Evolutionary conservation across 768 basidiomycete species (phyloP).

Genomic region (Ramaria sp.): DNA sequence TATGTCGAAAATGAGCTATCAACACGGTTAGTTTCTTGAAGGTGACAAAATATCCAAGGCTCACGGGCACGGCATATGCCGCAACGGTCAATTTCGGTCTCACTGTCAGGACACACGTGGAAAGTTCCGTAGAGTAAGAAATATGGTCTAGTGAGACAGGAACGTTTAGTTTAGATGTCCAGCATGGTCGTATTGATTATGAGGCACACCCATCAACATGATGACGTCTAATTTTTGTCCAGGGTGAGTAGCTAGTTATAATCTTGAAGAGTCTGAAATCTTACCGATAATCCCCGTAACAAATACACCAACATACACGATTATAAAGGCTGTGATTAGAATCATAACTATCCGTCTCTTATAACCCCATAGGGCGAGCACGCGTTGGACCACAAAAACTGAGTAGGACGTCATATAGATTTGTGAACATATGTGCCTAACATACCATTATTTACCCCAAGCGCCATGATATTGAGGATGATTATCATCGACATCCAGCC

Average conservation of each 20-base stretch:
- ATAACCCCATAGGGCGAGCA: slow-evolving; percentile 1
- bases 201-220: neutral
- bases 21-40: neutral
- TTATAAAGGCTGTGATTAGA: neutral
- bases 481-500: too few relatives aligned
- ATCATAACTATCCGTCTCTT: neutral
- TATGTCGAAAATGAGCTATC: slow-evolving; percentile 2
- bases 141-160: neutral
- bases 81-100: neutral
- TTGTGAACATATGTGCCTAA: too few relatives aligned
- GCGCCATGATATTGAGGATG: too few relatives aligned
- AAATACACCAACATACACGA: neutral
- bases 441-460: too few relatives aligned
- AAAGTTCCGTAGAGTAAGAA: neutral
- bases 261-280: neutral
- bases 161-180: neutral
- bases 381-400: slow-evolving; percentile 3
- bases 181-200: too few relatives aligned
- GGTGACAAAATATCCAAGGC: neutral
- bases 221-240: neutral
- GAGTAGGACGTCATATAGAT: too few relatives aligned
- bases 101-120: neutral
- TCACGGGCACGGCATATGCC: slow-evolving; percentile 1
- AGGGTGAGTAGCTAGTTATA: neutral
- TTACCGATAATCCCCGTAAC: neutral